phyloP scores from a whole-genome alignment of 1,284 basidiomycete genomes.

The Microbotryum violaceum region DNA sequence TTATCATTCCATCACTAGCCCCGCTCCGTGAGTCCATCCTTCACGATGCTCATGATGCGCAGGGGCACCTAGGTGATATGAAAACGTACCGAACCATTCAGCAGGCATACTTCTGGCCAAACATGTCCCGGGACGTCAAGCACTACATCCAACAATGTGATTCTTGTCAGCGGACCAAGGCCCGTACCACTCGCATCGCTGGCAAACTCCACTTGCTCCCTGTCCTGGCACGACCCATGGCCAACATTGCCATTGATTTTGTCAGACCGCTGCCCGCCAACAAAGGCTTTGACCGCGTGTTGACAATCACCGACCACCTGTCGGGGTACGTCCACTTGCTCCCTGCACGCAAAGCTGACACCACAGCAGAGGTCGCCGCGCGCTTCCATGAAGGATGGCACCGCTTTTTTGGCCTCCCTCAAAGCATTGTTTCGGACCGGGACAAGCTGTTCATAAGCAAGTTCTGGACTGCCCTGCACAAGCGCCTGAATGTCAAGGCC shows the following conservation, averaged over 20 bases:
- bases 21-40: constrained; percentile 34
- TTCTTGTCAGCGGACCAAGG: constrained; percentile 19
- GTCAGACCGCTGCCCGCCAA: constrained; percentile 45
- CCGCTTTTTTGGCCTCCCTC: constrained; percentile 42
- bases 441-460: no score
- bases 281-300: constrained; percentile 41
- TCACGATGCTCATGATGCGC: constrained; percentile 37
- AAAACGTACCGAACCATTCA: constrained; percentile 40
- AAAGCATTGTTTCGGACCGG: background rate
- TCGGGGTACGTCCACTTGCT: constrained; percentile 43
- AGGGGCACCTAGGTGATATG: constrained; percentile 43
- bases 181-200: background rate
- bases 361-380: no score
- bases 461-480: no score
- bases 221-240: constrained; percentile 2
- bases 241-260: constrained; percentile 11
- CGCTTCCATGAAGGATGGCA: constrained; percentile 25
- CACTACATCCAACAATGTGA: constrained; percentile 10
- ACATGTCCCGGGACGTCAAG: constrained; percentile 35
- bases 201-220: constrained; percentile 12
- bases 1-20: no score
- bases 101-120: constrained; percentile 44
- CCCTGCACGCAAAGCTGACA: constrained; percentile 24
- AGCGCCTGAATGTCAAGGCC: no score
- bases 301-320: constrained; percentile 42